Evolutionary conservation across 176 grass and related monocot species (phyloP).

Genomic region (Oryza coarctata): DNA sequence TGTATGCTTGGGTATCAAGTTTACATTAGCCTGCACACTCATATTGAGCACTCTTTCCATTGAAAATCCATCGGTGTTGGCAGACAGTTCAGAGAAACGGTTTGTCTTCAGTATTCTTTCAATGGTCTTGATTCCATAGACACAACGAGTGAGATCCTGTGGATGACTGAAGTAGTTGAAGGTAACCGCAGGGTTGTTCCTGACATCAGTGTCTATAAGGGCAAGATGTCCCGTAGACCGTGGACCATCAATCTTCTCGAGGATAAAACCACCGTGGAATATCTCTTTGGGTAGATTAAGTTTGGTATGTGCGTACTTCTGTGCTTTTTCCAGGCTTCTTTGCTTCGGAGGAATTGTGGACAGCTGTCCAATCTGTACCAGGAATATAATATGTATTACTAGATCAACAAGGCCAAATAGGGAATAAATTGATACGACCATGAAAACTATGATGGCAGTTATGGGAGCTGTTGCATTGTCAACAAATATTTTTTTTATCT

Average conservation of each 20-base stretch:
- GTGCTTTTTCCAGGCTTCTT: constrained; percentile 57
- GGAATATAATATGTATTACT: constrained; percentile 21
- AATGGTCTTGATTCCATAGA: constrained; percentile 62
- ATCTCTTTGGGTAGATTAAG: constrained; percentile 61
- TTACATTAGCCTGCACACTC: constrained; percentile 73
- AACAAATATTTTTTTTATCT: not conserved
- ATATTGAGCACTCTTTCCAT: constrained; percentile 81
- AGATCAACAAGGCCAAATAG: constrained; percentile 13
- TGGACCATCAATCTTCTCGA: constrained; percentile 71
- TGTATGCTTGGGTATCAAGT: constrained; percentile 83
- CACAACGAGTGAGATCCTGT: constrained; percentile 59
- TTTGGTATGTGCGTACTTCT: constrained; percentile 57
- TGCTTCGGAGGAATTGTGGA: constrained; percentile 68
- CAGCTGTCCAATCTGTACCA: constrained; percentile 73
- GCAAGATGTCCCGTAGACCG: constrained; percentile 59
- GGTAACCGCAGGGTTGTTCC: constrained; percentile 67
- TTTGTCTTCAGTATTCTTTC: constrained; percentile 71
- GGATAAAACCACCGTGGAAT: constrained; percentile 76
- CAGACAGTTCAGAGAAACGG: constrained; percentile 53
- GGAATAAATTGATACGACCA: not conserved
- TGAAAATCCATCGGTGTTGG: constrained; percentile 35
- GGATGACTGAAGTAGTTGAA: constrained; percentile 90
- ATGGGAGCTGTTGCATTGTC: not conserved
- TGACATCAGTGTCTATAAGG: constrained; percentile 60
- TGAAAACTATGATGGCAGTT: constrained; percentile 1